phyloP scores from a whole-genome alignment of 768 basidiomycete genomes.

The Cubamyces lactineus region DNA sequence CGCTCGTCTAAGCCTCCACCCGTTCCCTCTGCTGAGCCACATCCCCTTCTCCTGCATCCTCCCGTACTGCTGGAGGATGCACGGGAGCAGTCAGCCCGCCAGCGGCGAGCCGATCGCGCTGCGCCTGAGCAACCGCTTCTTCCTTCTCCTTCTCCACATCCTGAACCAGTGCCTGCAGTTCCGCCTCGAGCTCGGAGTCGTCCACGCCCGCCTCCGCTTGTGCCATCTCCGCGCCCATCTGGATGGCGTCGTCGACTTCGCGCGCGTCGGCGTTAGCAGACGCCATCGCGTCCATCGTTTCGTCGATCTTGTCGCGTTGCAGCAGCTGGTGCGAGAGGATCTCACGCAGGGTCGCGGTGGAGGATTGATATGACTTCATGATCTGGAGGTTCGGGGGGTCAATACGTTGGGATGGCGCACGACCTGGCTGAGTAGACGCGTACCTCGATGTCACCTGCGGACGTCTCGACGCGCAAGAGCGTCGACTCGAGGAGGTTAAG shows the following conservation, averaged over 20 bases:
- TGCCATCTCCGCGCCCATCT: slow-evolving; percentile 65
- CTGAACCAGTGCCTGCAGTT: slow-evolving; percentile 60
- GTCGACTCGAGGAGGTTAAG: slow-evolving; percentile 77
- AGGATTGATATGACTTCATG: slow-evolving; percentile 83
- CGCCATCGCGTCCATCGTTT: slow-evolving; percentile 86
- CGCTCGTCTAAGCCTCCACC: slow-evolving; percentile 5
- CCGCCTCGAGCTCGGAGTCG: slow-evolving; percentile 63
- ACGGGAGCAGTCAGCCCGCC: slow-evolving; percentile 13
- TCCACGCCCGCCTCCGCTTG: slow-evolving; percentile 49
- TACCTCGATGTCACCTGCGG: slow-evolving; percentile 90
- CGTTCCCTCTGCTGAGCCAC: not conserved
- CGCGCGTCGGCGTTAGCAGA: slow-evolving; percentile 80
- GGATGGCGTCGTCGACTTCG: slow-evolving; percentile 81
- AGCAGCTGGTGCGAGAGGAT: slow-evolving; percentile 83
- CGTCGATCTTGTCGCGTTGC: slow-evolving; percentile 76
- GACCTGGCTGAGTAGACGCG: slow-evolving; percentile 21
- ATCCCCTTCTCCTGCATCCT: not conserved
- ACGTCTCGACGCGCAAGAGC: slow-evolving; percentile 80
- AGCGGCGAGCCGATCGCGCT: slow-evolving; percentile 13
- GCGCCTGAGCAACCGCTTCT: slow-evolving; percentile 16
- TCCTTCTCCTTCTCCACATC: slow-evolving; percentile 44
- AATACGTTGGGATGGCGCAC: not conserved
- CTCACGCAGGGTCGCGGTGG: slow-evolving; percentile 72
- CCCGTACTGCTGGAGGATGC: slow-evolving; percentile 1
- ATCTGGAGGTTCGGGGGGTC: slow-evolving; percentile 52